Conservation (phyloP, 257 asterid genomes). For the Forsythia suspensa region DNA sequence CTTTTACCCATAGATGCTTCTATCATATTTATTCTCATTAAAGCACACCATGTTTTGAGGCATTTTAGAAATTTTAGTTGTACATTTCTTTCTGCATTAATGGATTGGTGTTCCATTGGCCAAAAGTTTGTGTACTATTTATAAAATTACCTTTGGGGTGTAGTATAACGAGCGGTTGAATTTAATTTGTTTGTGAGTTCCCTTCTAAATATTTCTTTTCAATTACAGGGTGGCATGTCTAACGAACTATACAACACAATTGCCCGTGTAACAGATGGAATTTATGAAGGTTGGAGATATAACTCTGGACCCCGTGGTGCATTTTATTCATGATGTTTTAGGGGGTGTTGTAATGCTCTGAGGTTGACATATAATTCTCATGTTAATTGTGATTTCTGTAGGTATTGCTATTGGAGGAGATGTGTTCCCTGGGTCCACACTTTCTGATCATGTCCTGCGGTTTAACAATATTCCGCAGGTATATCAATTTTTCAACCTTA, state of each 20-base stretch:
- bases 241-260: constrained; percentile 89
- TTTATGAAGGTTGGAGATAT: constrained; percentile 78
- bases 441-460: constrained; percentile 97
- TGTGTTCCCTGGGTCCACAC: constrained; percentile 99
- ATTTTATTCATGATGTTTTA: constrained; percentile 7
- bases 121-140: neutral
- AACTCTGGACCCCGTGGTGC: constrained; percentile 14
- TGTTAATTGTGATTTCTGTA: constrained; percentile 30
- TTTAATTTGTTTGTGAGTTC: neutral
- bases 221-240: constrained; percentile 97
- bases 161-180: neutral
- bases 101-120: neutral
- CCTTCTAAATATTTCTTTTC: constrained; percentile 22
- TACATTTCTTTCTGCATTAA: constrained; percentile 10
- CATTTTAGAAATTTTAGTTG: neutral
- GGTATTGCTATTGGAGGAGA: constrained; percentile 99
- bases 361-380: constrained; percentile 10
- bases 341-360: neutral
- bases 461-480: constrained; percentile 99
- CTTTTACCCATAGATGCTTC: constrained; percentile 7
- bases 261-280: constrained; percentile 98
- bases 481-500: constrained; percentile 5
- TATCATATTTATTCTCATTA: neutral
- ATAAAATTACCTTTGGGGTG: neutral
- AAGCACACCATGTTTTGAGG: neutral